phyloP scores from a whole-genome alignment of 495 filamentous ascomycete genomes.

The Aspergillus asperescens region DNA sequence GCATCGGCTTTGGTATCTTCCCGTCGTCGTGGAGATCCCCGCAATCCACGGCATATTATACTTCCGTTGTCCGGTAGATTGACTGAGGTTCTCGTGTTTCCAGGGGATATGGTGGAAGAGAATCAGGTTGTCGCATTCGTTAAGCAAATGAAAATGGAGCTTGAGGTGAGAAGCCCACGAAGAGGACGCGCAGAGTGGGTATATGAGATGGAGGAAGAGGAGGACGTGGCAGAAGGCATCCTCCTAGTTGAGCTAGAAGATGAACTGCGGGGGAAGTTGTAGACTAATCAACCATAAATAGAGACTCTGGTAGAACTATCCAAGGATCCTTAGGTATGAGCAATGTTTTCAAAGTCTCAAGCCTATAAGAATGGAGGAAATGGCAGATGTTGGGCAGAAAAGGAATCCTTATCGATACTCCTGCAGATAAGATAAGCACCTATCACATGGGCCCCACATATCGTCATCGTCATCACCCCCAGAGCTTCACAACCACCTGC shows the following conservation, averaged over 20 bases:
- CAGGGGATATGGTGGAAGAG: slow-evolving; percentile 47
- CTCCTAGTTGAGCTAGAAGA: slow-evolving; percentile 50
- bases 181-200: slow-evolving; percentile 51
- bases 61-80: slow-evolving; percentile 55
- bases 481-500: background rate
- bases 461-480: background rate
- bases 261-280: slow-evolving; percentile 29
- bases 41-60: slow-evolving; percentile 50
- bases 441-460: background rate
- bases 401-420: no score
- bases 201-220: slow-evolving; percentile 50
- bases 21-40: slow-evolving; percentile 47
- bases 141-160: slow-evolving; percentile 66
- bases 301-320: no score
- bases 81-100: slow-evolving; percentile 51
- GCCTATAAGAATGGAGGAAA: no score
- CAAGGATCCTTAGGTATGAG: no score
- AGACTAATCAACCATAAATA: background rate
- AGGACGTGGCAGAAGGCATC: slow-evolving; percentile 56
- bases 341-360: no score
- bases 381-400: no score
- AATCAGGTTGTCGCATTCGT: slow-evolving; percentile 57
- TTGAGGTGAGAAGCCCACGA: slow-evolving; percentile 50
- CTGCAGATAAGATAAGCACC: slow-evolving; percentile 3
- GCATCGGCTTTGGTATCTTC: slow-evolving; percentile 42